A percentile compares a stretch with the other conserved stretches of the same genome.
Conservation (phyloP, 2,329 filamentous ascomycete species). For the Dactylellina haptotyla region DNA sequence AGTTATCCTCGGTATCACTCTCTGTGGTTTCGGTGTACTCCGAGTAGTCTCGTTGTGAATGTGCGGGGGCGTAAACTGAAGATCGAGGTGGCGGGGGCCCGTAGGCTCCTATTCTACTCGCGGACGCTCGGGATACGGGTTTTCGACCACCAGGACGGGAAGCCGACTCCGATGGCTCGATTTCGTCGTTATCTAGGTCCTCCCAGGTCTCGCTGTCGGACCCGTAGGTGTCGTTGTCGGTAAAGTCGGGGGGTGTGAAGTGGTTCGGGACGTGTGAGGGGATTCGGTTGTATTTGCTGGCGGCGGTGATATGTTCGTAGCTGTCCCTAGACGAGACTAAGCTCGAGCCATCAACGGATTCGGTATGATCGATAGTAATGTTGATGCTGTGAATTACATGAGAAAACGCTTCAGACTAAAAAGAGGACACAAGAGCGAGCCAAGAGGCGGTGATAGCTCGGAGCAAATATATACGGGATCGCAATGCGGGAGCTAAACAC, state of each 20-base stretch:
- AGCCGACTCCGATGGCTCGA: conserved; percentile 58
- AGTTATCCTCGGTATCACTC: conserved; percentile 53
- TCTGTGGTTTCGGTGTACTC: conserved; percentile 48
- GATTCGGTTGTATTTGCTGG: conserved; percentile 52
- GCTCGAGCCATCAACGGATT: conserved; percentile 58
- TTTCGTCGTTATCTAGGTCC: conserved; percentile 57
- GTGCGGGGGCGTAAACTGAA: conserved; percentile 40
- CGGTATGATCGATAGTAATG: conserved; percentile 59
- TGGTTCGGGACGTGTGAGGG: conserved; percentile 48
- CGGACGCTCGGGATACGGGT: conserved; percentile 42
- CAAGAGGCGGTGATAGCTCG: not conserved
- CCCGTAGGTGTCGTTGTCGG: conserved; percentile 57
- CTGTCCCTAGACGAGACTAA: conserved; percentile 57
- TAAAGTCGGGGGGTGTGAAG: conserved; percentile 53
- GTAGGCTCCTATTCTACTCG: conserved; percentile 43
- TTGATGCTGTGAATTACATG: conserved; percentile 57
- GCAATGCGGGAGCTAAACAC: conserved; percentile 7
- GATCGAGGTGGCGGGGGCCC: conserved; percentile 41
- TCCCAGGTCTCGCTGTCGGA: conserved; percentile 56
- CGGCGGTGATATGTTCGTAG: conserved; percentile 55
- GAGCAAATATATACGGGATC: not conserved
- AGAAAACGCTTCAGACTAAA: conserved; percentile 46
- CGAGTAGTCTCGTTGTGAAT: conserved; percentile 44
- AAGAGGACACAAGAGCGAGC: conserved; percentile 7
- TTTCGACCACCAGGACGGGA: conserved; percentile 57